Evolutionary conservation across 495 filamentous ascomycete genomes (phyloP), one percentile per base, ranked within the genome.

Genomic region (Penicillium turbatum): DNA sequence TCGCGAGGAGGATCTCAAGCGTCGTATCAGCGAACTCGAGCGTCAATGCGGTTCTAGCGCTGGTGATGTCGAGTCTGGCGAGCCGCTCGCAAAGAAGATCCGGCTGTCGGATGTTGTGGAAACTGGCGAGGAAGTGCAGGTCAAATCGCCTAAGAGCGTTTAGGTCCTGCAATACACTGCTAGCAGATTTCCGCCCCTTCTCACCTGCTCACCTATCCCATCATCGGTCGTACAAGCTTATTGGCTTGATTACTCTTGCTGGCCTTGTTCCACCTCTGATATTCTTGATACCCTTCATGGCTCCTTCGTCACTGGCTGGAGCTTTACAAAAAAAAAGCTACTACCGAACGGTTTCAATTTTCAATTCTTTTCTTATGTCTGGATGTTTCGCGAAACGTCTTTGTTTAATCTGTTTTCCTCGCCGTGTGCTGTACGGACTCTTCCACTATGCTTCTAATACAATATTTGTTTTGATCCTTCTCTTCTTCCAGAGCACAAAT

Each of bases 1-100:
- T 43, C 79, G 89, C 19, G 91, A 96, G 65, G 86, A 88, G 37
- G 87, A 87, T 39, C 79, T 97, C 21, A 95, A 95, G 70, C 78
- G 85, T 46, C 81, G 87, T 41, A 76, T 97, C 6, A 85, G 87
- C 36, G 90, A 96, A 51, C 73, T 91, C 30, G 92, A 96, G 64
- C 75, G 71, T 49, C 84, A 88, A 49, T 48, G 85, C 11, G 57
- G 55, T 19, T 46, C 46, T 10, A 57, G 54, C 36, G 40, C 56
- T 5, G 54, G 53, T 7, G 61, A 60, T 35, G 58, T 51, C 38
- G 70, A 74, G 36, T 67, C 57, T 31, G 65, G 66, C 27, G 75
- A 80, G 52, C 77, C 77, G n/a, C 55, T 67, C 13, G 65, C 75
- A 9, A 80, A 79, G 59, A 64, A 71, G 50, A 74, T 72, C 47